phyloP scores from a whole-genome alignment of 371 early-diverging fungal species.

The Edhazardia aedis region DNA sequence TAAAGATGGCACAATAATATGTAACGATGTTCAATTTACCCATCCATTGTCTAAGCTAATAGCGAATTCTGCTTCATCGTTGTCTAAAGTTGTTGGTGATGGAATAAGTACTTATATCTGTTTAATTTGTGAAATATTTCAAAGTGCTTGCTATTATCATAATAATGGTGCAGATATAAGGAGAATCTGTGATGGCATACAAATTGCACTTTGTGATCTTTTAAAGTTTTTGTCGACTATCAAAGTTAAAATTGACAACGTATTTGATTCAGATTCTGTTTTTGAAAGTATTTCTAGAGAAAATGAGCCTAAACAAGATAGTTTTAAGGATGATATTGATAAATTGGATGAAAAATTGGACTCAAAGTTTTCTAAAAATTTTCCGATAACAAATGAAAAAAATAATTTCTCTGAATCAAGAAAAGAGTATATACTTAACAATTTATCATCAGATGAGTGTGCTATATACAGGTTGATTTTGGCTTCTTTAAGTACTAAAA shows the following conservation, averaged over 20 bases:
- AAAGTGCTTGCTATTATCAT: conserved; percentile 73
- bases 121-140: conserved; percentile 76
- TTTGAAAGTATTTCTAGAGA: no score
- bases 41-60: conserved; percentile 97
- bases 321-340: no score
- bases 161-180: conserved; percentile 86
- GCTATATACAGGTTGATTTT: conserved; percentile 72
- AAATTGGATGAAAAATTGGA: no score
- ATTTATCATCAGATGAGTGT: no score
- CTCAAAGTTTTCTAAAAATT: no score
- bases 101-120: conserved; percentile 89
- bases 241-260: conserved; percentile 39
- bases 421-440: conserved; percentile 60
- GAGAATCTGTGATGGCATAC: conserved; percentile 77
- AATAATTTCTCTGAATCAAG: conserved; percentile 51
- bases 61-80: conserved; percentile 84
- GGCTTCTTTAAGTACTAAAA: conserved; percentile 77
- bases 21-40: conserved; percentile 85
- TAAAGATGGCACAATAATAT: conserved; percentile 46
- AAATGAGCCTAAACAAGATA: no score
- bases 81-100: conserved; percentile 91
- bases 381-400: conserved; percentile 80
- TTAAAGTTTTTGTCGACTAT: conserved; percentile 54
- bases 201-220: conserved; percentile 50
- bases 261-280: neutral